These are phyloP conservation scores for Paraconiothyrium brasiliense DNA, from an alignment of 2,329 filamentous ascomycete genomes.

Conservation along the genomic window DNA sequence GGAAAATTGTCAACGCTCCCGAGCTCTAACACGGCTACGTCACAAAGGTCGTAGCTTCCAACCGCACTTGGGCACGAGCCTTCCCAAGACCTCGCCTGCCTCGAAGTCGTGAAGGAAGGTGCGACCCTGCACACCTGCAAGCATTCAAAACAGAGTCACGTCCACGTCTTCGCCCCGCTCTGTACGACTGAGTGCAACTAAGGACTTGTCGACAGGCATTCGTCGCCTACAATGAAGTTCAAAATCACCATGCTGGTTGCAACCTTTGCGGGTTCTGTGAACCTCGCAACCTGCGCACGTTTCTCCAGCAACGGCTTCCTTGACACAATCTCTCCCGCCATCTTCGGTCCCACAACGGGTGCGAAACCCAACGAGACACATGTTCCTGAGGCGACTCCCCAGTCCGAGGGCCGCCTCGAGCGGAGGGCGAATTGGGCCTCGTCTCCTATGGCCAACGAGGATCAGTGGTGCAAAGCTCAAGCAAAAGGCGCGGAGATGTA, in stretches of 20 bases:
- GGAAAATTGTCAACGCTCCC: too few relatives aligned
- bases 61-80: too few relatives aligned
- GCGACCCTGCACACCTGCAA: background rate
- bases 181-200: background rate
- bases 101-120: background rate
- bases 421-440: background rate
- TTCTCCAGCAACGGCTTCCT: background rate
- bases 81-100: too few relatives aligned
- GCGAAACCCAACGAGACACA: background rate
- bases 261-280: background rate
- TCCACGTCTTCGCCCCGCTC: background rate
- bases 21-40: too few relatives aligned
- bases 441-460: background rate
- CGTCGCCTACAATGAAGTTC: background rate
- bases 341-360: background rate
- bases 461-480: background rate
- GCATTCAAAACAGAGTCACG: background rate
- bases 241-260: background rate
- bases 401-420: background rate
- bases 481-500: conserved; percentile 1
- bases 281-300: background rate
- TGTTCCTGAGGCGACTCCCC: background rate
- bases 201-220: background rate
- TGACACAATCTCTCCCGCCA: background rate
- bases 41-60: too few relatives aligned